Evolutionary conservation across 768 basidiomycete species (phyloP).

Genomic region (Lactarius hengduanensis): DNA sequence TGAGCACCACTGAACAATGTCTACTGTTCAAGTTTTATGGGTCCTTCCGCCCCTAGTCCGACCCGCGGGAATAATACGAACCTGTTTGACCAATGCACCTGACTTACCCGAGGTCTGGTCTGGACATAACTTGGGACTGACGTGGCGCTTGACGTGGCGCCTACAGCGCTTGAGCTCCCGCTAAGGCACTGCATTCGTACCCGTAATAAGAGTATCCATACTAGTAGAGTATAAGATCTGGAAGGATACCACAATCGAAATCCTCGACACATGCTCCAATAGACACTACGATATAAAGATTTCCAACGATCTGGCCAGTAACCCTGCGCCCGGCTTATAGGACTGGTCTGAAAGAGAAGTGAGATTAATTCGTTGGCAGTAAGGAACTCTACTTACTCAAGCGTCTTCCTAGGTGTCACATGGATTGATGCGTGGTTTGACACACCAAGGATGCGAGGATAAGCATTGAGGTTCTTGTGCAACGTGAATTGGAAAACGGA

Average conservation of each 20-base stretch:
- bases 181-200: not conserved
- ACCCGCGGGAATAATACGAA: not conserved
- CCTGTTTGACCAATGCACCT: not conserved
- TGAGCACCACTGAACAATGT: too few relatives aligned
- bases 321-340: not conserved
- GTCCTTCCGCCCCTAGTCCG: not conserved
- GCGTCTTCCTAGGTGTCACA: conserved; percentile 54
- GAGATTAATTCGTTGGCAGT: not conserved
- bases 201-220: not conserved
- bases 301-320: not conserved
- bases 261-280: not conserved
- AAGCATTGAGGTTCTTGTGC: conserved; percentile 98
- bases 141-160: not conserved
- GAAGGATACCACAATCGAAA: not conserved
- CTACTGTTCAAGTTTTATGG: too few relatives aligned
- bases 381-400: conserved; percentile 42
- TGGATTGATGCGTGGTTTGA: conserved; percentile 79
- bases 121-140: not conserved
- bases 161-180: not conserved
- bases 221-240: not conserved
- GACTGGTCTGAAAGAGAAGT: conserved; percentile 11
- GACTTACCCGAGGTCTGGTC: not conserved
- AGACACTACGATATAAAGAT: not conserved
- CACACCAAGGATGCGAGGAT: conserved; percentile 86
- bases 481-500: conserved; percentile 97